Base-by-base conservation (phyloP, 345 rosid species). In the Boechera retrofracta region DNA sequence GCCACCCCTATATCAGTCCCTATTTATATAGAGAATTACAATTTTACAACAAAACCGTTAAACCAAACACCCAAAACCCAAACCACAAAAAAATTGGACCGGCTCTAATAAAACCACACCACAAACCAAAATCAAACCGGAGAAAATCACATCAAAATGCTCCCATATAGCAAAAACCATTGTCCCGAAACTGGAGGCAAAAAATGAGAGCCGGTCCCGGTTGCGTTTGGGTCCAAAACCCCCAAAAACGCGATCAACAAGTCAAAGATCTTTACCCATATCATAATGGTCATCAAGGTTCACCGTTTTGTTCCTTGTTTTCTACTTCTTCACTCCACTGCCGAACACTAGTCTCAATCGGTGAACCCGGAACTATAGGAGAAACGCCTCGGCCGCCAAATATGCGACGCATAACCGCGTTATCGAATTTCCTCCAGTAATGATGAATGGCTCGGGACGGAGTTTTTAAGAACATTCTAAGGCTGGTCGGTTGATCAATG, bases 321-420 rank as follows among this genome's bases (percentile, higher is more conserved):
- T 74, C 82, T 29, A 57, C 71, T 64, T 51, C 79, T 83, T 76
- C 81, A 3, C 32, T 75, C 85, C 88, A 86, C 47, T 80, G 83
- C 10, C 39, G 78, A 73, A 68, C 74, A 59, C 74, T 80, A 29
- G 55, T 69, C 8, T 89, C 98, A 4, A 81, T 58, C 0, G 98
- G 98, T 16, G 97, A 90, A 64, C 92, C 88, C 0, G 93, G 93
- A 74, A 82, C 81, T 11, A 80, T 39, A 6, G 88, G 90, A 5
- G 85, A 84, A 5, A 92, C 86, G n/a, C 98, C 98, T 10, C 97
- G 78, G 31, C 98, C 98, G 4, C 98, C 98, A 58, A 92, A 94
- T 33, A 85, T 86, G 4, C 94, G 98, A 58, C 98, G 77, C 98
- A 92, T 94, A 85, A 90, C 89, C n/a, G 86, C 81, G 4, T 94